Evolutionary conservation across 106 monocot species (phyloP), one percentile per base, ranked within the genome.

Genomic region (Allium cepa): DNA sequence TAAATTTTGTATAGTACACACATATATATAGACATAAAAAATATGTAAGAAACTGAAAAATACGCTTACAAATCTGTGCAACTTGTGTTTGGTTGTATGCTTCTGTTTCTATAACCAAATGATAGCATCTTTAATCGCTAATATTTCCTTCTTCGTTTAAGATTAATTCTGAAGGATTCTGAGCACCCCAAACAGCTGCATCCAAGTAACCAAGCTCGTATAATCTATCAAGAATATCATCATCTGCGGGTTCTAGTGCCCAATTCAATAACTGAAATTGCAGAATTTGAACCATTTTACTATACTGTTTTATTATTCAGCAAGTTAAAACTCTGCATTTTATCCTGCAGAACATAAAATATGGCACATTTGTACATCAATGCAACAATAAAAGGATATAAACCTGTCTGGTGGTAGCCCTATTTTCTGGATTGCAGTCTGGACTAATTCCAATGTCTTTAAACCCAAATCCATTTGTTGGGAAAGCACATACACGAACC

Each of bases 221-320:
- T 0, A 97, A 77, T 69, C 67, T 78, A 67, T 97, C 96, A 11
- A 97, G 96, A n/a, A 87, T 63, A 17, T 80, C 46, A 62, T 97
- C 96, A 47, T 88, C 96, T 11, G 96, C 96, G 53, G 96, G 92
- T 78, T 97, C 92, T 52, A 97, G 72, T 50, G 96, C 92, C 96
- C 96, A 97, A 66, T 84, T 86, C 63, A 97, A 87, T 7, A 92
- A 86, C 96, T 97, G 80, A 46, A 78, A 70, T 71, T 18, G 5
- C 36, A 36, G 36, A 36, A 36, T 36, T 36, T 36, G 36, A 36
- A 36, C 36, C 36, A 36, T 36, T 36, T 36, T 4, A 36, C 4
- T 36, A 5, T 36, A 36, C 36, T 36, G 36, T 36, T 36, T 36
- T 36, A 36, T 36, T 17, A 49, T 26, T 49, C 49, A 4, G 8